Evolutionary conservation across 1,284 basidiomycete species (phyloP), one percentile per base, ranked within the genome.

Genomic region (Ganoderma multipileum): DNA sequence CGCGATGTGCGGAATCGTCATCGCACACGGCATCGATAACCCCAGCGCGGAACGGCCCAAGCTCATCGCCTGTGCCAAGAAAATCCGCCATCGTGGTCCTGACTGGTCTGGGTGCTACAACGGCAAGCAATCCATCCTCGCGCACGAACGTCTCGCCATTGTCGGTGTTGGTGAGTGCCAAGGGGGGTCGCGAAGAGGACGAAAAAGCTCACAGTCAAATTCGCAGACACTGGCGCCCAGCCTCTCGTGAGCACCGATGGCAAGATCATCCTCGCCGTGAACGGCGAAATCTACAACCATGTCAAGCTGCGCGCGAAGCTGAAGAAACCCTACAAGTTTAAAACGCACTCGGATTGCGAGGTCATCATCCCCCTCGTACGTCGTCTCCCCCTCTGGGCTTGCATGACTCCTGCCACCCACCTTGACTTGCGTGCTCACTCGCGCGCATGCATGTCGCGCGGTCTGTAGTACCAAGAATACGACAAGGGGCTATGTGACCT

Each of bases 221-320:
- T 61, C 66, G 59, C 73, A 98, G 97, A 99, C 81, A 95, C 96
- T 38, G 98, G 98, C 75, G 98, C 98, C 50, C 98, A 99, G 80
- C 98, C 98, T 28, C 88, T 99, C 66, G 83, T 93, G 72, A 96
- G 93, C 82, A 89, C 94, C 61, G 96, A 99, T 76, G 93, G 92
- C 67, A 94, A 93, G 78, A 81, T 93, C 73, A 88, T 94, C 75
- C 92, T 99, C 66, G 91, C 95, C 69, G 98, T 99, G 79, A 99
- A 99, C 83, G 98, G 98, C 66, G 98, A 99, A 83, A 99, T 99
- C 77, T 99, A 99, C 88, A 99, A 99, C 87, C 95, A 99, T 80
- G 83, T 95, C 69, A 86, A 91, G 44, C 89, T 99, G 60, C 91
- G 95, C 72, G 89, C 92, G 68, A 82, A 81, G 36, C 83, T 97